phyloP scores from a whole-genome alignment of 2,329 filamentous ascomycete genomes.

The Cladobotryum protrusum region DNA sequence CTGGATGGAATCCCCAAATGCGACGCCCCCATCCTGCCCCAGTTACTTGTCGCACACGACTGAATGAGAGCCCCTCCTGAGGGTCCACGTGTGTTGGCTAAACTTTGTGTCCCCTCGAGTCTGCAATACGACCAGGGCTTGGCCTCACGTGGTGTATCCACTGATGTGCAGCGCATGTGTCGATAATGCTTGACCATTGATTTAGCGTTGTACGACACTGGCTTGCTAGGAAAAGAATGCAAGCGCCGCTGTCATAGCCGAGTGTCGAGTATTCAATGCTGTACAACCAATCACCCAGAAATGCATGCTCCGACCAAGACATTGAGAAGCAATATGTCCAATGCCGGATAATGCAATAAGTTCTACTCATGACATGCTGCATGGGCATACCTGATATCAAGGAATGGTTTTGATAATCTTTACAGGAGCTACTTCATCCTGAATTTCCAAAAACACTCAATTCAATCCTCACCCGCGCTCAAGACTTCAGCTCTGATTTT shows the following conservation, averaged over 20 bases:
- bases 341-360: too few relatives aligned
- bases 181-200: background rate
- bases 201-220: slow-evolving; percentile 3
- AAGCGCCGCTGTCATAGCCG: background rate
- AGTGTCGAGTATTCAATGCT: background rate
- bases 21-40: slow-evolving; percentile 4
- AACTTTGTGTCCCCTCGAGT: slow-evolving; percentile 12
- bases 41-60: slow-evolving; percentile 3
- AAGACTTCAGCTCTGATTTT: too few relatives aligned
- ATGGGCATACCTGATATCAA: too few relatives aligned
- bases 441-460: too few relatives aligned
- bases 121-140: slow-evolving; percentile 12
- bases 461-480: too few relatives aligned
- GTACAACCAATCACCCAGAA: background rate
- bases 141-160: slow-evolving; percentile 18
- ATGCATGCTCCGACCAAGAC: too few relatives aligned
- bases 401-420: too few relatives aligned
- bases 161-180: slow-evolving; percentile 17
- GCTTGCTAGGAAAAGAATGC: background rate
- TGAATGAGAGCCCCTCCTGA: slow-evolving; percentile 8
- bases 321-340: too few relatives aligned
- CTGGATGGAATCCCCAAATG: slow-evolving; percentile 2
- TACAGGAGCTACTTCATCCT: too few relatives aligned
- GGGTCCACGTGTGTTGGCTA: slow-evolving; percentile 16
- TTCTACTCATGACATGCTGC: too few relatives aligned